Conservation (phyloP, 2,329 filamentous ascomycete genomes). For the Lojkania enalia region DNA sequence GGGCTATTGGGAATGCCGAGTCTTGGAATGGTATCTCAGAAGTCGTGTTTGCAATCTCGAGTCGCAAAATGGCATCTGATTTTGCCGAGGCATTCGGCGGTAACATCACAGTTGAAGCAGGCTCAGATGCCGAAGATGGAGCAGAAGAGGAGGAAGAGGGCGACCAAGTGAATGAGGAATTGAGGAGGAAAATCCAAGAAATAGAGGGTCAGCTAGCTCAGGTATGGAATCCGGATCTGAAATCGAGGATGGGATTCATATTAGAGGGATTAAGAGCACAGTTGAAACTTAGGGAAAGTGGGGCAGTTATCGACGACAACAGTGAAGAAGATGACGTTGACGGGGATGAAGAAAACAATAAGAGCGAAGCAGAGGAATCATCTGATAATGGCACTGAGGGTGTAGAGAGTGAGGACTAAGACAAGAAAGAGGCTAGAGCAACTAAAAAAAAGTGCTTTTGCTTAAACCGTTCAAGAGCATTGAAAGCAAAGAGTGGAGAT, state of each 20-base stretch:
- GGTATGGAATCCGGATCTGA: constrained; percentile 42
- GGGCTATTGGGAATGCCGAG: constrained; percentile 26
- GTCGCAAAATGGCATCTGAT: constrained; percentile 54
- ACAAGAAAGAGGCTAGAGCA: too few relatives aligned
- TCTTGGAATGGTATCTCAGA: constrained; percentile 54
- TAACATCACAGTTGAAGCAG: constrained; percentile 38
- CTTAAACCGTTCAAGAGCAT: too few relatives aligned
- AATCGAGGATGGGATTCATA: constrained; percentile 33
- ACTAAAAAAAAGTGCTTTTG: too few relatives aligned
- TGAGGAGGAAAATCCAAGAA: constrained; percentile 39
- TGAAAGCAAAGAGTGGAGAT: too few relatives aligned
- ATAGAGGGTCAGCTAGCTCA: constrained; percentile 39
- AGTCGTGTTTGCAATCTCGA: constrained; percentile 62
- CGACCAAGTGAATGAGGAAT: constrained; percentile 30
- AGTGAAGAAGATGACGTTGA: not conserved
- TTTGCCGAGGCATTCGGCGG: constrained; percentile 57
- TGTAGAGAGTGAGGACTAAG: too few relatives aligned
- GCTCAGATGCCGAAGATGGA: constrained; percentile 48
- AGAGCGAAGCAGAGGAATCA: too few relatives aligned
- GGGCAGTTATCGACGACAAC: not conserved
- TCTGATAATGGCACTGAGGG: too few relatives aligned
- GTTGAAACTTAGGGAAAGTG: constrained; percentile 24
- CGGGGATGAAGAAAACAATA: too few relatives aligned
- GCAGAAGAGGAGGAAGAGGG: constrained; percentile 24
- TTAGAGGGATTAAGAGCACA: constrained; percentile 36